Conservation (phyloP, 2,329 filamentous ascomycete genomes). For the Aspergillus fumigatiaffinis region DNA sequence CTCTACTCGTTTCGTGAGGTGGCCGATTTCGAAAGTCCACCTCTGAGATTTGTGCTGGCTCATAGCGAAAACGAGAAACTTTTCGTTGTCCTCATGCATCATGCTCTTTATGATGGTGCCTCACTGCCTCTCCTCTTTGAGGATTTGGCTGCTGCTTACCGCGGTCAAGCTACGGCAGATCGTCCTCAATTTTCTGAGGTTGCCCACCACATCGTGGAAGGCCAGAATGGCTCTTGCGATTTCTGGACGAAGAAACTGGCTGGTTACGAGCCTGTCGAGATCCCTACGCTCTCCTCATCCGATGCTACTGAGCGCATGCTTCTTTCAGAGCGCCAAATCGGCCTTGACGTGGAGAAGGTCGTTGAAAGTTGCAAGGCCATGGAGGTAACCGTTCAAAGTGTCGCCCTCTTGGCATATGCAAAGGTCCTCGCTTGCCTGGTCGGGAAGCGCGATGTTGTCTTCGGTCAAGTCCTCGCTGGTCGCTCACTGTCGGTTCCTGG, state of each 20-base stretch:
- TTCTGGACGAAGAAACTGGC: slow-evolving; percentile 22
- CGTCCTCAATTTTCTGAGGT: slow-evolving; percentile 40
- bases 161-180: slow-evolving; percentile 21
- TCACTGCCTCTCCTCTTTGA: slow-evolving; percentile 70
- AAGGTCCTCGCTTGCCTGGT: slow-evolving; percentile 28
- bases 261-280: slow-evolving; percentile 18
- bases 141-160: slow-evolving; percentile 63
- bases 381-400: slow-evolving; percentile 28
- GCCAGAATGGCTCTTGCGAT: slow-evolving; percentile 42
- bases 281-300: slow-evolving; percentile 12
- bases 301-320: slow-evolving; percentile 14
- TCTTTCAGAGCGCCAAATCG: slow-evolving; percentile 14
- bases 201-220: slow-evolving; percentile 50
- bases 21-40: slow-evolving; percentile 19
- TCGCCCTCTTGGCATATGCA: slow-evolving; percentile 26
- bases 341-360: slow-evolving; percentile 13
- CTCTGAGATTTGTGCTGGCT: slow-evolving; percentile 35
- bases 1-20: slow-evolving; percentile 17
- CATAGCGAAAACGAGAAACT: slow-evolving; percentile 29
- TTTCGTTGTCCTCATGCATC: slow-evolving; percentile 65
- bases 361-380: slow-evolving; percentile 21
- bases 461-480: slow-evolving; percentile 52
- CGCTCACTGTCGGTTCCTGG: slow-evolving; percentile 45
- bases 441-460: slow-evolving; percentile 31
- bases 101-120: slow-evolving; percentile 83